phyloP scores from a whole-genome alignment of 495 filamentous ascomycete genomes.

The Hyaloscypha finlandica region DNA sequence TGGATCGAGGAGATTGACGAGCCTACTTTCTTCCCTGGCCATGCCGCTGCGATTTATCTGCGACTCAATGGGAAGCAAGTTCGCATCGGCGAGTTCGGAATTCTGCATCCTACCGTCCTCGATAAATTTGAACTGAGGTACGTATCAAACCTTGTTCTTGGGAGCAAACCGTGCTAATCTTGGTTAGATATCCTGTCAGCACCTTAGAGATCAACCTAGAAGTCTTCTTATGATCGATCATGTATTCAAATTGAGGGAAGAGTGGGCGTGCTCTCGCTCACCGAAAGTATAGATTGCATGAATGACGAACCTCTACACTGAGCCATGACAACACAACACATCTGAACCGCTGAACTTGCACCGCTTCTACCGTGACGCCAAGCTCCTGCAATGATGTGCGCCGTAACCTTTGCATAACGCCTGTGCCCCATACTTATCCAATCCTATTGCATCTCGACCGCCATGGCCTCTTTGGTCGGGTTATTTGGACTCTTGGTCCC shows the following conservation, averaged over 20 bases:
- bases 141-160: constrained; percentile 22
- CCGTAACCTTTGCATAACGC: constrained; percentile 13
- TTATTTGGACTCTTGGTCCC: constrained; percentile 23
- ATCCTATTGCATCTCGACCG: constrained; percentile 34
- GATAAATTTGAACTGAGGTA: constrained; percentile 91
- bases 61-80: constrained; percentile 67
- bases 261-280: constrained; percentile 3
- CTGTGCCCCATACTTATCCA: neutral
- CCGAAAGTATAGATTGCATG: constrained; percentile 29
- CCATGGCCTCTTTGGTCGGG: constrained; percentile 18
- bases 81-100: constrained; percentile 85
- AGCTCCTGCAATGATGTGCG: constrained; percentile 25
- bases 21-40: constrained; percentile 86
- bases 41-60: constrained; percentile 80
- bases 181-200: constrained; percentile 80
- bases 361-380: constrained; percentile 16
- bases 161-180: constrained; percentile 27
- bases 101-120: constrained; percentile 88
- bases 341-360: neutral
- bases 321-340: constrained; percentile 5
- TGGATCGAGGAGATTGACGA: constrained; percentile 94
- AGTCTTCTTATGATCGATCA: constrained; percentile 70
- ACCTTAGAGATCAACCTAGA: constrained; percentile 96
- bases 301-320: constrained; percentile 20
- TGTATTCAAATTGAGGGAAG: constrained; percentile 9